Percentiles rank a stretch among this genome's conserved stretches.
These are phyloP conservation scores for Venturia asperata DNA, from an alignment of 2,329 filamentous ascomycete genomes.

Conservation along the genomic window DNA sequence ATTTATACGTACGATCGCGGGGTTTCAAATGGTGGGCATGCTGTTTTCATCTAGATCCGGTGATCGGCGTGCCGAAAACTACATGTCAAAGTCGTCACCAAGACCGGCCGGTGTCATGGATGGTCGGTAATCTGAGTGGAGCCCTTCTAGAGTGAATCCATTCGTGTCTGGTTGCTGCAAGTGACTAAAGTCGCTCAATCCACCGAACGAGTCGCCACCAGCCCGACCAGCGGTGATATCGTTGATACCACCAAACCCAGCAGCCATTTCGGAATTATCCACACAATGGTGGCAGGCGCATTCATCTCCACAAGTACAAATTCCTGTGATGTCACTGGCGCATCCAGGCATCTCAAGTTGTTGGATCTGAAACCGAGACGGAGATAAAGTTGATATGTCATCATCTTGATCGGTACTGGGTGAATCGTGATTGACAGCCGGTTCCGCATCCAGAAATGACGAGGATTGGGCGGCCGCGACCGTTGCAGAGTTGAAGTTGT, in stretches of 20 bases:
- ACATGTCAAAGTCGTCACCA: not conserved
- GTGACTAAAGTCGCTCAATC: not conserved
- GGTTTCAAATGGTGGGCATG: too few relatives aligned
- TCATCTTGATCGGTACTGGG: slow-evolving; percentile 17
- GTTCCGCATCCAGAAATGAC: not conserved
- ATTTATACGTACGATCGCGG: too few relatives aligned
- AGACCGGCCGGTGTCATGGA: not conserved
- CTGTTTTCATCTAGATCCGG: not conserved
- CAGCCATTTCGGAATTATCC: slow-evolving; percentile 42
- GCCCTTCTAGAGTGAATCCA: not conserved
- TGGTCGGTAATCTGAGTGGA: not conserved
- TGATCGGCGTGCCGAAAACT: not conserved
- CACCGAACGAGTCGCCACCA: not conserved
- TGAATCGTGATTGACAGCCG: slow-evolving; percentile 4
- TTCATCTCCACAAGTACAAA: slow-evolving; percentile 46
- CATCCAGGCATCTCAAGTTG: slow-evolving; percentile 36
- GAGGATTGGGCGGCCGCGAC: not conserved
- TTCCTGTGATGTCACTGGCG: slow-evolving; percentile 40
- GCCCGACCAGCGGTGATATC: not conserved
- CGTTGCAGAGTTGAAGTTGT: not conserved
- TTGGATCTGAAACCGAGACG: slow-evolving; percentile 34
- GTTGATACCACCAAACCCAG: not conserved
- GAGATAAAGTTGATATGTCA: slow-evolving; percentile 29
- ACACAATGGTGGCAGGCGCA: slow-evolving; percentile 48
- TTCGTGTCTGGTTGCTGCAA: not conserved